Conservation (phyloP, 176 grass and related monocot genomes). For the Phragmites australis region DNA sequence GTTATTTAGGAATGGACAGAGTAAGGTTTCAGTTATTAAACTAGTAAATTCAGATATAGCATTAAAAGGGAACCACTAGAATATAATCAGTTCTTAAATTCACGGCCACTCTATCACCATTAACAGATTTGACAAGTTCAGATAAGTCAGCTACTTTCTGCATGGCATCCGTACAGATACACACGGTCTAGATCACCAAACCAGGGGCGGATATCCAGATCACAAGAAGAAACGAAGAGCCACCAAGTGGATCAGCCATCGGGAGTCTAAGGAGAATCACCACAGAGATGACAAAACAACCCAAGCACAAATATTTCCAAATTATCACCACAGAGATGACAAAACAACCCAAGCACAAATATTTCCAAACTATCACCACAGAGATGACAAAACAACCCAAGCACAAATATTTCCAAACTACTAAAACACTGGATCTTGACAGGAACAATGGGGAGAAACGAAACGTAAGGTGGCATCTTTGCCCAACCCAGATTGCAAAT, state of each 20-base stretch:
- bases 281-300: neutral
- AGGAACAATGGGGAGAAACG: neutral
- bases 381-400: neutral
- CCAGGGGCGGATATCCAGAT: neutral
- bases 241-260: too few relatives aligned
- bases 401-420: neutral
- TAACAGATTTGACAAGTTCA: conserved; percentile 25
- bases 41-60: neutral
- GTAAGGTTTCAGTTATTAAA: neutral
- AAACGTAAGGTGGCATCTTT: neutral
- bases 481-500: neutral
- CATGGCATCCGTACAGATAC: neutral
- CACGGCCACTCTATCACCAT: conserved; percentile 36
- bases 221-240: neutral
- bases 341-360: neutral
- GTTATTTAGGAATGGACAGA: neutral
- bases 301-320: neutral
- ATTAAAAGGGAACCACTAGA: neutral
- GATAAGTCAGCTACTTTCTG: conserved; percentile 14
- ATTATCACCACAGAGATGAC: neutral
- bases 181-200: conserved; percentile 23
- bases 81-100: neutral
- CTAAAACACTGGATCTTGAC: conserved; percentile 29
- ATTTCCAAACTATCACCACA: neutral
- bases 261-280: neutral